Base-by-base conservation (phyloP, 1,139 yeast species). In the Yamadazyma sp. region DNA sequence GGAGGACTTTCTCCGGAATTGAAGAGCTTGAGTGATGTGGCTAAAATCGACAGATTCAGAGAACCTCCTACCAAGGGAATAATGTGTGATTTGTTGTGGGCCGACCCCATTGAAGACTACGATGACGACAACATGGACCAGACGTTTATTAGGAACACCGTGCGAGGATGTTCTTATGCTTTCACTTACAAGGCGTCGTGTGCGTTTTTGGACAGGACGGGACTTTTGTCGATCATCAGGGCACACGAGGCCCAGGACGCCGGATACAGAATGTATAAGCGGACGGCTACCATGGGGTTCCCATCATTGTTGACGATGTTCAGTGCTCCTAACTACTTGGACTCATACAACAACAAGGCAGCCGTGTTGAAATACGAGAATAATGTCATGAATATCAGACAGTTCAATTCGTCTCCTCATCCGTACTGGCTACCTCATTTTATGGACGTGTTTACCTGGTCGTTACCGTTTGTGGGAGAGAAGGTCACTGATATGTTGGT, bases 221-320 rank as follows among this genome's bases (percentile, higher is more conserved):
- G 88, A 22, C 66, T 92, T 35, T 66, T 92, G 33, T 85, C 92
- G 10, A 79, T 92, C 29, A 89, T 92, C 37, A 74, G 98, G 45
- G 98, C 97, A 1, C 98, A 92, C 60, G 97, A 92, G 62, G 97
- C 97, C 1, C 98, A 92, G 61, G 97, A 92, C 62, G 94, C 95
- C 12, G 98, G 98, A 20, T 92, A 89, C 64, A 72, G 97, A 58
- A 92, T 94, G 86, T 92, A 92, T 64, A 85, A 85, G 50, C 78
- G 88, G 50, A 88, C 96, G 3, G 78, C 80, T 48, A 76, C 87
- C 13, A 83, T 90, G 57, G 95, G 95, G n/a, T 92, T 92, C 61
- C 97, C 97, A 2, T 81, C 94, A 14, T 75, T 92, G 34, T 78
- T 92, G 61, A 90, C 97, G 10, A 81, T 92, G 68, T 92, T 92